phyloP scores from a whole-genome alignment of 352 stramenopile genomes.

The Globisporangium orthogonon region DNA sequence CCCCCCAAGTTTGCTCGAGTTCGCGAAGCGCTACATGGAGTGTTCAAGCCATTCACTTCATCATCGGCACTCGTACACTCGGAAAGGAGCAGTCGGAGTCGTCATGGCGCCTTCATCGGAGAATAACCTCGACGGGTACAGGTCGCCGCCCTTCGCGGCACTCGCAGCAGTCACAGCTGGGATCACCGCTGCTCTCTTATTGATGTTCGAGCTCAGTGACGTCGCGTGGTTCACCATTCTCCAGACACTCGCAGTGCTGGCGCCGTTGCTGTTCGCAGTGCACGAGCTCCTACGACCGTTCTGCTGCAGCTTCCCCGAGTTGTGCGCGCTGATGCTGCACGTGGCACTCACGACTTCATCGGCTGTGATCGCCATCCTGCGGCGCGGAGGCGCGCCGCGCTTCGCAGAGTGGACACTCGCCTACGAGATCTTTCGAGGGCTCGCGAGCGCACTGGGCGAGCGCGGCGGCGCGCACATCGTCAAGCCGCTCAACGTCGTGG shows the following conservation, averaged over 20 bases:
- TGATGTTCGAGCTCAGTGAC: conserved; percentile 11
- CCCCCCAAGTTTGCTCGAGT: too few relatives aligned
- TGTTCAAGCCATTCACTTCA: too few relatives aligned
- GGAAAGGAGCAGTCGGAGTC: too few relatives aligned
- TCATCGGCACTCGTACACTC: too few relatives aligned
- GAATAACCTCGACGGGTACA: not conserved
- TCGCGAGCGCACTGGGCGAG: conserved; percentile 12
- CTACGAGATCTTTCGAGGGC: conserved; percentile 28
- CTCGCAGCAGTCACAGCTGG: not conserved
- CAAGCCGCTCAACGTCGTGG: conserved; percentile 8
- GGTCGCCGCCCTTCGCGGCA: not conserved
- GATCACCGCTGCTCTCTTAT: conserved; percentile 1
- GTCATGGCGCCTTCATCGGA: not conserved
- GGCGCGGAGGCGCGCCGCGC: conserved; percentile 24
- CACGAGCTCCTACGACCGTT: conserved; percentile 39
- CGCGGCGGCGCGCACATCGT: conserved; percentile 2
- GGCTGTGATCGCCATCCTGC: conserved; percentile 5
- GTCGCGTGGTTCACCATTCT: conserved; percentile 15
- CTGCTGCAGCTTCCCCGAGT: conserved; percentile 23
- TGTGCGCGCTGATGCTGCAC: conserved; percentile 18
- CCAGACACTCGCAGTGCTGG: conserved; percentile 9
- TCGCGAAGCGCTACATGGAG: too few relatives aligned
- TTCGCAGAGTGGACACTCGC: conserved; percentile 41
- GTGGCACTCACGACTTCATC: conserved; percentile 7
- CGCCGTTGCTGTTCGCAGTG: conserved; percentile 15